Conservation (phyloP, 2,329 filamentous ascomycete species). For the Fusarium vanettenii region DNA sequence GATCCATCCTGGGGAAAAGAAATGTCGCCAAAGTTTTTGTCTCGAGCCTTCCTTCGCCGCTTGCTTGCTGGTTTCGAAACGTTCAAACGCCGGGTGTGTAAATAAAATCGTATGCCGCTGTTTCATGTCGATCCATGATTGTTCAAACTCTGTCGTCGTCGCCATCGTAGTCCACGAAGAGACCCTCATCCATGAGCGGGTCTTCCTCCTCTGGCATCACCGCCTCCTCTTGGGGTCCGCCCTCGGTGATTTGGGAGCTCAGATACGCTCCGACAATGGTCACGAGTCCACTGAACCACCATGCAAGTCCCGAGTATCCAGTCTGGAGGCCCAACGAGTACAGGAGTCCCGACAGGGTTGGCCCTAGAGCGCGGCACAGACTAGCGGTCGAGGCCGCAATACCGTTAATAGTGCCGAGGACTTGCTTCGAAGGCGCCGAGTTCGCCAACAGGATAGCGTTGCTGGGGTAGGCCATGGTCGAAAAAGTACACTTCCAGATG, state of each 20-base stretch:
- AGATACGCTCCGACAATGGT: slow-evolving; percentile 80
- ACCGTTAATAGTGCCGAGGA: slow-evolving; percentile 92
- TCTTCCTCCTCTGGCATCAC: slow-evolving; percentile 54
- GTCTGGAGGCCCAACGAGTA: slow-evolving; percentile 83
- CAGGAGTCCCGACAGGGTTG: slow-evolving; percentile 86
- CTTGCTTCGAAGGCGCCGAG: slow-evolving; percentile 83
- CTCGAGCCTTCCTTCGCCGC: slow-evolving; percentile 29
- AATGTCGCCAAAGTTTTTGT: slow-evolving; percentile 38
- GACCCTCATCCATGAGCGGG: slow-evolving; percentile 46
- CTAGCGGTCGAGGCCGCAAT: slow-evolving; percentile 92
- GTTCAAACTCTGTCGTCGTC: slow-evolving; percentile 48
- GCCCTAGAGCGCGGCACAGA: slow-evolving; percentile 87
- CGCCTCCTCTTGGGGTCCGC: slow-evolving; percentile 58
- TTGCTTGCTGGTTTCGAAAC: slow-evolving; percentile 24
- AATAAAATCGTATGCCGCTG: slow-evolving; percentile 22
- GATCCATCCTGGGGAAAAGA: slow-evolving; percentile 35
- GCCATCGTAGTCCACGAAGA: slow-evolving; percentile 48
- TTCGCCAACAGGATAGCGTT: slow-evolving; percentile 92
- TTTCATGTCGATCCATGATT: neutral
- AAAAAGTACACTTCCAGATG: slow-evolving; percentile 92
- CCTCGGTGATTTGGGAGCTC: slow-evolving; percentile 80
- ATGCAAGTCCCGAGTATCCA: slow-evolving; percentile 88
- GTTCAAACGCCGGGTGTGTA: slow-evolving; percentile 33
- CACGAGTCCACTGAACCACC: slow-evolving; percentile 89
- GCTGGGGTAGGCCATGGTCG: slow-evolving; percentile 90